Evolutionary conservation across 2,329 filamentous ascomycete genomes (phyloP).

Genomic region (Phyllosticta citribraziliensis): DNA sequence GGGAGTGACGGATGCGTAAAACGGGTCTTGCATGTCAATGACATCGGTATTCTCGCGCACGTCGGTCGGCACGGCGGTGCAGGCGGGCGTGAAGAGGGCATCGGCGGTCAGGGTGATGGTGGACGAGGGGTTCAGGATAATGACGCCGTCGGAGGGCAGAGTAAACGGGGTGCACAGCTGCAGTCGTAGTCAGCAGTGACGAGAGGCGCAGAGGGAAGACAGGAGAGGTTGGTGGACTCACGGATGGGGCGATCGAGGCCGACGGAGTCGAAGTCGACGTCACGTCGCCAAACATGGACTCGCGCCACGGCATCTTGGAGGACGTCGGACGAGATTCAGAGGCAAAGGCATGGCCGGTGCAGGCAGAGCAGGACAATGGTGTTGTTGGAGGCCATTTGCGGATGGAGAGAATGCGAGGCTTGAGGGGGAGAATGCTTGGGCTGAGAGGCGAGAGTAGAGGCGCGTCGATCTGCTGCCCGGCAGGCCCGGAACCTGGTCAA

Average conservation of each 20-base stretch:
- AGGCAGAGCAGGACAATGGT: neutral
- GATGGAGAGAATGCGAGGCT: slow-evolving; percentile 5
- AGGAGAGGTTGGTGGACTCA: neutral
- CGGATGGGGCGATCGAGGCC: slow-evolving; percentile 5
- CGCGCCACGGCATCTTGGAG: slow-evolving; percentile 8
- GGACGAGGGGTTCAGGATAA: slow-evolving; percentile 44
- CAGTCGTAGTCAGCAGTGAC: slow-evolving; percentile 1
- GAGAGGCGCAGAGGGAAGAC: neutral
- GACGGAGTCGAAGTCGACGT: slow-evolving; percentile 5
- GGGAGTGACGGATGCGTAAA: slow-evolving; percentile 87
- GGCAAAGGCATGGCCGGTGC: neutral
- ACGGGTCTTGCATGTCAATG: slow-evolving; percentile 65
- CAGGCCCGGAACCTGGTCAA: neutral
- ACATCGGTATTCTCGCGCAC: slow-evolving; percentile 31
- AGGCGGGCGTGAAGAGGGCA: slow-evolving; percentile 51
- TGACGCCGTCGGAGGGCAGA: slow-evolving; percentile 48
- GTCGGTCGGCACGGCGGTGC: slow-evolving; percentile 24
- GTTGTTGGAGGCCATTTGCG: neutral
- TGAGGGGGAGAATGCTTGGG: slow-evolving; percentile 8
- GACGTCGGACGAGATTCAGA: neutral
- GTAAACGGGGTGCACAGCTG: slow-evolving; percentile 53
- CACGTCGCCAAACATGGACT: neutral
- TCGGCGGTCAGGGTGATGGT: slow-evolving; percentile 50
- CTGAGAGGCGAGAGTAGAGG: neutral
- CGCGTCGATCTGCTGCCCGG: neutral